Base-by-base conservation (phyloP, 2,329 filamentous ascomycete species). In the Diaporthe sp. region DNA sequence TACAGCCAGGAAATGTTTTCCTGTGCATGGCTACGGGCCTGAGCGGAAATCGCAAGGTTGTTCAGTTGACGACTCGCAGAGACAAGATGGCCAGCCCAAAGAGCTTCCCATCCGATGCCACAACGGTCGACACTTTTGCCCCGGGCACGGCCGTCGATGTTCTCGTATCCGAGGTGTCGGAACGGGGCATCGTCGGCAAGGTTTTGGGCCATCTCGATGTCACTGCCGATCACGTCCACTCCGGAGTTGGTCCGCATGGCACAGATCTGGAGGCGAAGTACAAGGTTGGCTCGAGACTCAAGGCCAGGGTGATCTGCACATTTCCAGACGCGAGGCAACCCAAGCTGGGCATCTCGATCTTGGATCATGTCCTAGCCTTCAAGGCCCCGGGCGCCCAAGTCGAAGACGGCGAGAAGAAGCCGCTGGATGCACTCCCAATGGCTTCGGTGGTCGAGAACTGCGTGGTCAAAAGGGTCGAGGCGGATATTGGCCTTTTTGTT, bases 61-160 rank as follows among this genome's bases (percentile, higher is more conserved):
- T 95, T 37, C 98, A 98, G 84, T 89, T 99, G 34, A 96, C 95
- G 2, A 91, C 95, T 28, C 91, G 95, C 79, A 87, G 91, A 57
- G 90, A 90, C 78, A 94, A 93, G 80, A 86, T 95, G 25, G 93
- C 92, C 47, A 94, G 92, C 79, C 83, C 91, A 76, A 88, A 92
- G 63, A 91, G 92, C 81, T 90, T 89, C 75, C 88, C 98, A 4
- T 89, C 88, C 42, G 92, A 94, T 55, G 96, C 96, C 0, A 95
- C 95, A 12, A 97, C 94, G 0, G 94, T 99, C 81, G 95, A 96
- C 82, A 91, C 94, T 9, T 98, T 98, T 85, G 89, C 98, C 9
- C 97, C 97, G 1, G 97, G 97, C 78, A 97, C 95, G n/a, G 92
- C 93, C 8, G 95, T 95, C 49, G 95, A 98, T 79, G 88, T 98